These are phyloP conservation scores for Penicilliopsis zonata DNA, from an alignment of 495 filamentous ascomycete species.

Conservation along the genomic window DNA sequence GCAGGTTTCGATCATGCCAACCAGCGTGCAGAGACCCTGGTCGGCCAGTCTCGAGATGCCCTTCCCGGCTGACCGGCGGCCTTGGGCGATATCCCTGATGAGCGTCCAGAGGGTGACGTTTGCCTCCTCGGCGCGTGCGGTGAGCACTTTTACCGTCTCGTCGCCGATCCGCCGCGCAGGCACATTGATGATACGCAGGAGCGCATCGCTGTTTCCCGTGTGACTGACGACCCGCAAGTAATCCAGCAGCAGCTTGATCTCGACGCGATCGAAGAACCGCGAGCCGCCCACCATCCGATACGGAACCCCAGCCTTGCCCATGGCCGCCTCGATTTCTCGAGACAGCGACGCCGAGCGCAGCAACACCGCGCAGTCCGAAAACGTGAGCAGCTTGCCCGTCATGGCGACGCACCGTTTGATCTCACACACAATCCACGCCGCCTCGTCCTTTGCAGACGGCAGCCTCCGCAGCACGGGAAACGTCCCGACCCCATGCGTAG, in stretches of 20 bases:
- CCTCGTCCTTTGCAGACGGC: slow-evolving; percentile 61
- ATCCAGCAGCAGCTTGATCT: slow-evolving; percentile 82
- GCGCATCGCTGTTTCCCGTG: slow-evolving; percentile 77
- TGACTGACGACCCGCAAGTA: slow-evolving; percentile 82
- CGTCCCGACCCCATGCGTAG: slow-evolving; percentile 73
- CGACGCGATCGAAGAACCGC: slow-evolving; percentile 83
- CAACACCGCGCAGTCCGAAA: slow-evolving; percentile 76
- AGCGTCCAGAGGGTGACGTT: slow-evolving; percentile 62
- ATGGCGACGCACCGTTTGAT: slow-evolving; percentile 59
- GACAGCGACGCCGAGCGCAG: slow-evolving; percentile 78
- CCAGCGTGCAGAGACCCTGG: slow-evolving; percentile 48
- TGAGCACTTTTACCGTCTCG: slow-evolving; percentile 59
- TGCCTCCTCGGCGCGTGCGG: slow-evolving; percentile 58
- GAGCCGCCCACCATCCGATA: slow-evolving; percentile 93
- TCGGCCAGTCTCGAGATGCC: slow-evolving; percentile 58
- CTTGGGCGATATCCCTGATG: slow-evolving; percentile 58
- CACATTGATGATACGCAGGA: slow-evolving; percentile 75
- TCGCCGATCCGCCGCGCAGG: slow-evolving; percentile 78
- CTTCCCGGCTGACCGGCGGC: slow-evolving; percentile 50
- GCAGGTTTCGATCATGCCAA: slow-evolving; percentile 49
- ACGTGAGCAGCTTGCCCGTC: slow-evolving; percentile 58
- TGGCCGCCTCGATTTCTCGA: slow-evolving; percentile 66
- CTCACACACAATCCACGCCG: slow-evolving; percentile 80
- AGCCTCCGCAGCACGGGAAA: slow-evolving; percentile 75
- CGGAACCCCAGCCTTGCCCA: slow-evolving; percentile 76